Percentiles rank a stretch among this genome's conserved stretches.
Evolutionary conservation across 1,284 basidiomycete species (phyloP).

Genomic region (Bjerkandera adusta): DNA sequence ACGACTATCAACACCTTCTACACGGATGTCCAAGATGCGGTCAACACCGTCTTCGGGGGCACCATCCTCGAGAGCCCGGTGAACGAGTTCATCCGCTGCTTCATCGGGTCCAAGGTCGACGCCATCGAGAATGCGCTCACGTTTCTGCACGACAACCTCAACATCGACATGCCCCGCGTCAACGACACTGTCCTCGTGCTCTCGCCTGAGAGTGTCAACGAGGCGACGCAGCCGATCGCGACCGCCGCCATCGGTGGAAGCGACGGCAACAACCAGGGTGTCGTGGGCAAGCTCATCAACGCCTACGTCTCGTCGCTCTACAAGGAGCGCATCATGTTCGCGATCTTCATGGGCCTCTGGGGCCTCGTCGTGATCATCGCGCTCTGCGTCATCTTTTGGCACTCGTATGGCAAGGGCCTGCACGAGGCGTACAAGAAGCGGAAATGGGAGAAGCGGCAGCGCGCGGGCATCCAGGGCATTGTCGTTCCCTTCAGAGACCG

Average conservation of each 20-base stretch:
- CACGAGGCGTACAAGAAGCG: conserved; percentile 46
- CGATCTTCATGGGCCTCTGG: conserved; percentile 81
- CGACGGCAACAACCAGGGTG: conserved; percentile 51
- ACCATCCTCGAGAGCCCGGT: conserved; percentile 80
- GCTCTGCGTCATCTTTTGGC: conserved; percentile 61
- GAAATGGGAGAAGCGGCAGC: conserved; percentile 52
- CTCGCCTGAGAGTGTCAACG: conserved; percentile 65
- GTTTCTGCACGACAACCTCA: conserved; percentile 88
- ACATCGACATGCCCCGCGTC: conserved; percentile 74
- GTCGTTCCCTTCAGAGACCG: conserved; percentile 39
- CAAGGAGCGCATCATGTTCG: conserved; percentile 83
- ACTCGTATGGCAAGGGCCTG: conserved; percentile 52
- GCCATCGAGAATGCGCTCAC: conserved; percentile 87
- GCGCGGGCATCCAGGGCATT: conserved; percentile 42
- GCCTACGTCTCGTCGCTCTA: conserved; percentile 72
- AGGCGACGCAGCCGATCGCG: conserved; percentile 77
- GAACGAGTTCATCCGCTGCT: conserved; percentile 86
- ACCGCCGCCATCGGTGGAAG: conserved; percentile 74
- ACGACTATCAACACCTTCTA: conserved; percentile 75
- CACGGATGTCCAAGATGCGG: conserved; percentile 65
- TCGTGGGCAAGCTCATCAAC: conserved; percentile 72
- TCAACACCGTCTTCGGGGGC: conserved; percentile 74
- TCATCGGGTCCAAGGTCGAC: conserved; percentile 87
- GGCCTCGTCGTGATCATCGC: conserved; percentile 74
- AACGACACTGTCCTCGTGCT: conserved; percentile 76